Percentiles rank a stretch among this genome's conserved stretches.
phyloP scores from a whole-genome alignment of 176 grass and related monocot species.

The Urochloa ruziziensis region DNA sequence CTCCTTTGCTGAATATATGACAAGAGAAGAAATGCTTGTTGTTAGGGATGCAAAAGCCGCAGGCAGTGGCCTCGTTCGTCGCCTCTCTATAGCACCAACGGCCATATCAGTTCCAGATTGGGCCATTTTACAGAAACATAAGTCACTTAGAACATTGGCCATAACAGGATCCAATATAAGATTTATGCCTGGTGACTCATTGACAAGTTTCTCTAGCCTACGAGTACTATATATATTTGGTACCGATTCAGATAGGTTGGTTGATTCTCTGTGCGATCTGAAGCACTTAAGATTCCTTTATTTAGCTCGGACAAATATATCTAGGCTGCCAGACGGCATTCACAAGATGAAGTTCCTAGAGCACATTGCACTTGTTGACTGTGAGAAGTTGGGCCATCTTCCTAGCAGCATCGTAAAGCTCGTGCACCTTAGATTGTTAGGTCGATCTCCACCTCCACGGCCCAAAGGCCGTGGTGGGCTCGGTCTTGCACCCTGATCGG shows the following conservation, averaged over 20 bases:
- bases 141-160: constrained; percentile 4
- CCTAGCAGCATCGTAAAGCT: background rate
- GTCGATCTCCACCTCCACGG: too few relatives aligned
- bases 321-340: background rate
- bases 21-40: background rate
- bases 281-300: constrained; percentile 17
- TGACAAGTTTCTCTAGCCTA: background rate
- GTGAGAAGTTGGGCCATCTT: background rate
- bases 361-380: background rate
- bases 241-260: background rate
- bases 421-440: background rate
- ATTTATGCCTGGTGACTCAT: background rate
- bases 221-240: background rate
- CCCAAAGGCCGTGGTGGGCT: too few relatives aligned
- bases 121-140: background rate
- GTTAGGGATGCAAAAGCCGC: background rate
- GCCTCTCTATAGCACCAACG: background rate
- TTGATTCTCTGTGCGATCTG: background rate
- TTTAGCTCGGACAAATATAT: background rate
- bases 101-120: too few relatives aligned
- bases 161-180: background rate
- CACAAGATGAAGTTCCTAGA: background rate
- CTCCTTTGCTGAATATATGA: background rate
- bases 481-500: too few relatives aligned
- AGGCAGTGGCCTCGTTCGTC: background rate